phyloP scores from a whole-genome alignment of 2,329 filamentous ascomycete species.

The Cytospora chrysosperma region DNA sequence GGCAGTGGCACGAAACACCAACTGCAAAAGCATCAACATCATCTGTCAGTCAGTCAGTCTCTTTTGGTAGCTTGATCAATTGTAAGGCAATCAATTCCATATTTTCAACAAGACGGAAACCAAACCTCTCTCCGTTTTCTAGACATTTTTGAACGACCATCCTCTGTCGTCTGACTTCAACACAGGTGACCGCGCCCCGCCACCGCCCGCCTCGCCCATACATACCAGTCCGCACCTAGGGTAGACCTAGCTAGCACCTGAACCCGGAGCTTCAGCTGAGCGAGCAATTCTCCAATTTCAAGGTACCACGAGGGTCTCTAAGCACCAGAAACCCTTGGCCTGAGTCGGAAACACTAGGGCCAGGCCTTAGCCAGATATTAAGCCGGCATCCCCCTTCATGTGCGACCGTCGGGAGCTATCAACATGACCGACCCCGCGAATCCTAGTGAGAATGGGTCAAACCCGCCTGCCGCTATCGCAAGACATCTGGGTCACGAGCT shows the following conservation, averaged over 20 bases:
- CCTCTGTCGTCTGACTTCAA: background rate
- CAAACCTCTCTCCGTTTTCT: conserved; percentile 1
- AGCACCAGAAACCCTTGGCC: background rate
- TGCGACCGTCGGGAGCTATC: conserved; percentile 13
- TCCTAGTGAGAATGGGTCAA: conserved; percentile 28
- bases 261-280: conserved; percentile 5
- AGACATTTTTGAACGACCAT: background rate
- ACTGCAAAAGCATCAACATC: conserved; percentile 12
- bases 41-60: no score
- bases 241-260: background rate
- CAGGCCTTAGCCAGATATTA: conserved; percentile 10
- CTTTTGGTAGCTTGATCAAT: conserved; percentile 7
- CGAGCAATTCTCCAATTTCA: conserved; percentile 5
- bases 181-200: background rate
- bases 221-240: background rate
- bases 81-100: conserved; percentile 5
- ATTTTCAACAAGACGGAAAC: background rate
- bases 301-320: background rate
- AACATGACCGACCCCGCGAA: conserved; percentile 26
- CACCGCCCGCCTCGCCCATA: background rate
- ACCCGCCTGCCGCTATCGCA: conserved; percentile 25
- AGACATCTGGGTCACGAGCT: conserved; percentile 46
- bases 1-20: conserved; percentile 11
- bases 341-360: conserved; percentile 17
- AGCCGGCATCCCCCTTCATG: conserved; percentile 19